These are phyloP conservation scores for Botrytis byssoidea DNA, from an alignment of 2,329 filamentous ascomycete genomes.

Conservation along the genomic window DNA sequence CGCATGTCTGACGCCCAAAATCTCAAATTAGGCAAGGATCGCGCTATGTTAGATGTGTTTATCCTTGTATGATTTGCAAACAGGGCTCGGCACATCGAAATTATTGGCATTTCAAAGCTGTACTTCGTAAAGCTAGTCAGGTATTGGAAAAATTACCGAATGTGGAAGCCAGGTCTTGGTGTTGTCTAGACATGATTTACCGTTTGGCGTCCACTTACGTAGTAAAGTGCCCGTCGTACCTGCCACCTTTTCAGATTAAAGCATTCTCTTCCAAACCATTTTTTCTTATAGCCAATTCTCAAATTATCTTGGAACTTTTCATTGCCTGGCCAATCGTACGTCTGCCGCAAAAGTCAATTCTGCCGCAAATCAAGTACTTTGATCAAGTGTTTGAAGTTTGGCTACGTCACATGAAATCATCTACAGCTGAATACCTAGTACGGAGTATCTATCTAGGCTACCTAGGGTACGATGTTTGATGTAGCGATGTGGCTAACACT, in stretches of 20 bases:
- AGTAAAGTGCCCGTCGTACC: not conserved
- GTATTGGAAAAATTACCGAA: not conserved
- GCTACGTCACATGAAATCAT: not conserved
- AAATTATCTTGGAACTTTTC: not conserved
- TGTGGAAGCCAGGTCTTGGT: not conserved
- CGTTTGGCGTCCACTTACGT: not conserved
- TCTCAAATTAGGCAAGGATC: not conserved
- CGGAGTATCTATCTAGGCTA: not conserved
- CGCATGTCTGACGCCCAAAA: not conserved
- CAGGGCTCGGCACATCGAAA: not conserved
- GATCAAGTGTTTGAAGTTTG: not conserved
- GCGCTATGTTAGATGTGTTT: not conserved
- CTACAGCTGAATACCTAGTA: not conserved
- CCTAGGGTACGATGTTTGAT: not conserved
- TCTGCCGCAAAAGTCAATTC: not conserved
- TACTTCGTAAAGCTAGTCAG: not conserved
- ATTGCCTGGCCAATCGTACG: not conserved
- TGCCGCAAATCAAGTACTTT: slow-evolving; percentile 1
- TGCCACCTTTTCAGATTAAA: not conserved
- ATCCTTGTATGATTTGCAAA: not conserved
- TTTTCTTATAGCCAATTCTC: not conserved
- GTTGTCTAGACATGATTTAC: not conserved
- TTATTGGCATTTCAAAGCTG: not conserved
- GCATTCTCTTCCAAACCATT: not conserved
- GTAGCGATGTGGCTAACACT: not conserved